phyloP scores from a whole-genome alignment of 768 basidiomycete genomes.

The Rhizopogon sp. region DNA sequence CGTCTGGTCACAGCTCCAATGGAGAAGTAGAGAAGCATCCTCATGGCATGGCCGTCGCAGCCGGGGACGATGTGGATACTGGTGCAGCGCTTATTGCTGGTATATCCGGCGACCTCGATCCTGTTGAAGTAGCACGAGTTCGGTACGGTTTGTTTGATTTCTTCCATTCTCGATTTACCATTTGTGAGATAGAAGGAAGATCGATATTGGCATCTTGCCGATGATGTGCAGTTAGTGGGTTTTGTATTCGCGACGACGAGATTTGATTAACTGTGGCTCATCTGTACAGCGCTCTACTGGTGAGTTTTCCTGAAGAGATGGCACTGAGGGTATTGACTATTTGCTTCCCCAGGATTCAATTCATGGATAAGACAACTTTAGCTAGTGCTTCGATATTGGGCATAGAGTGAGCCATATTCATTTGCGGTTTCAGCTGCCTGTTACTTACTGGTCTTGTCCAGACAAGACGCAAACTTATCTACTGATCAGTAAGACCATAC shows the following conservation, averaged over 20 bases:
- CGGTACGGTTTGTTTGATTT: slow-evolving; percentile 30
- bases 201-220: slow-evolving; percentile 62
- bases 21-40: slow-evolving; percentile 7
- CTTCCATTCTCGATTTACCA: neutral
- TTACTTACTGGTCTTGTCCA: slow-evolving; percentile 19
- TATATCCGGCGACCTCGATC: slow-evolving; percentile 39
- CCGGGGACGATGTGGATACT: slow-evolving; percentile 53
- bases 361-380: slow-evolving; percentile 73
- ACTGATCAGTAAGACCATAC: slow-evolving; percentile 50
- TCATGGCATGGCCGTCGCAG: slow-evolving; percentile 28
- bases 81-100: slow-evolving; percentile 54
- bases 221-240: slow-evolving; percentile 62
- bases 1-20: neutral
- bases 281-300: slow-evolving; percentile 48
- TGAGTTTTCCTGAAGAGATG: slow-evolving; percentile 15
- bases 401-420: slow-evolving; percentile 42
- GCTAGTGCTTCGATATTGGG: slow-evolving; percentile 67
- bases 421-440: neutral
- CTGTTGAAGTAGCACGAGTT: slow-evolving; percentile 45
- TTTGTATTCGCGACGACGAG: neutral
- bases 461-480: slow-evolving; percentile 55
- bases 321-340: neutral
- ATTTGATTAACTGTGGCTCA: neutral
- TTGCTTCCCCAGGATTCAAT: slow-evolving; percentile 53
- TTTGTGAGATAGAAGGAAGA: slow-evolving; percentile 40